These are phyloP conservation scores for Phaeosphaeria sp. DNA, from an alignment of 2,329 filamentous ascomycete species.

Conservation along the genomic window DNA sequence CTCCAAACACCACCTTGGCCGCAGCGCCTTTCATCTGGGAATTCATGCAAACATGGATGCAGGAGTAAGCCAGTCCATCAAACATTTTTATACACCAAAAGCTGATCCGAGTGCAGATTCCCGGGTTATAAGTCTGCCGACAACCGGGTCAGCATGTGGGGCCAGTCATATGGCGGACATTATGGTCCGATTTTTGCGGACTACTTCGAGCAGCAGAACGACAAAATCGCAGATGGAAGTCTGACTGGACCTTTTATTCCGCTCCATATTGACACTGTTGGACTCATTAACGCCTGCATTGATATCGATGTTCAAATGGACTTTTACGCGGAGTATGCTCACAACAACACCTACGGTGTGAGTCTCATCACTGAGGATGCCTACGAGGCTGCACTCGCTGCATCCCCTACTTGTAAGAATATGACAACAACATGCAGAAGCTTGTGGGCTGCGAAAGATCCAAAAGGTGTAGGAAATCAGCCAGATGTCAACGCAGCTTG, in stretches of 20 bases:
- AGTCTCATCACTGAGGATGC: slow-evolving; percentile 54
- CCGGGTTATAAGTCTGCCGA: slow-evolving; percentile 64
- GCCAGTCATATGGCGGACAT: slow-evolving; percentile 28
- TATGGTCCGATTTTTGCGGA: slow-evolving; percentile 62
- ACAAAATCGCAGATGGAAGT: slow-evolving; percentile 50
- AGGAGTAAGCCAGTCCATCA: neutral
- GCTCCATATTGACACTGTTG: slow-evolving; percentile 55
- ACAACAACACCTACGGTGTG: slow-evolving; percentile 64
- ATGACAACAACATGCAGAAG: slow-evolving; percentile 56
- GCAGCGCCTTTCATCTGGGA: slow-evolving; percentile 15
- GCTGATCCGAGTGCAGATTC: slow-evolving; percentile 47
- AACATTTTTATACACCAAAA: neutral
- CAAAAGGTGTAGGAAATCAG: slow-evolving; percentile 48
- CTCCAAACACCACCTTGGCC: slow-evolving; percentile 16
- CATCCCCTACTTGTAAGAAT: slow-evolving; percentile 57
- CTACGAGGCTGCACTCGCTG: slow-evolving; percentile 50
- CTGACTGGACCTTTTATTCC: slow-evolving; percentile 31
- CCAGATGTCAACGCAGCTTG: slow-evolving; percentile 47
- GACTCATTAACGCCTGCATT: slow-evolving; percentile 61
- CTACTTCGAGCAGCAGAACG: slow-evolving; percentile 62
- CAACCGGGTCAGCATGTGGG: slow-evolving; percentile 58
- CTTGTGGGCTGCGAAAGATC: slow-evolving; percentile 54
- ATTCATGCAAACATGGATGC: slow-evolving; percentile 19
- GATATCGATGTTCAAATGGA: slow-evolving; percentile 54
- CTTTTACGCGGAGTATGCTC: slow-evolving; percentile 56